Conservation (phyloP, 2,329 filamentous ascomycete species). For the Phyllosticta capitalensis region DNA sequence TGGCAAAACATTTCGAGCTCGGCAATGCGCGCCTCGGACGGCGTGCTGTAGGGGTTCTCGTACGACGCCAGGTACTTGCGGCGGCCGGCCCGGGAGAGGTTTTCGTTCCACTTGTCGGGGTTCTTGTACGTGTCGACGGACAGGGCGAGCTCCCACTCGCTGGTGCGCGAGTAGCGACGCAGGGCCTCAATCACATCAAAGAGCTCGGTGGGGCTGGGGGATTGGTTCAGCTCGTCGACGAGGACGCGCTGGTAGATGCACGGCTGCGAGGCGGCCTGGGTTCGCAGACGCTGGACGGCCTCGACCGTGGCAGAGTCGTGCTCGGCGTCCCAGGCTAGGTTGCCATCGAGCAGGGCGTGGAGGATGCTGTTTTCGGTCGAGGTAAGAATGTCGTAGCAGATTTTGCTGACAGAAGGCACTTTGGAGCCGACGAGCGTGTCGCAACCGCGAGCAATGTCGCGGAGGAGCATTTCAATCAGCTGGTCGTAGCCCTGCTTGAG, state of each 20-base stretch:
- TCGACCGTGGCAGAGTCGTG: slow-evolving; percentile 4
- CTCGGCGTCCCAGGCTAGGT: slow-evolving; percentile 12
- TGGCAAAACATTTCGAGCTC: slow-evolving; percentile 11
- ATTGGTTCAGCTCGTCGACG: slow-evolving; percentile 11
- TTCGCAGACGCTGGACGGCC: slow-evolving; percentile 6
- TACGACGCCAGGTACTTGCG: slow-evolving; percentile 7
- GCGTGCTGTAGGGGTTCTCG: background rate
- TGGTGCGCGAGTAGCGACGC: slow-evolving; percentile 9
- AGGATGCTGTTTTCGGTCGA: slow-evolving; percentile 11
- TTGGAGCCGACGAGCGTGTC: slow-evolving; percentile 9
- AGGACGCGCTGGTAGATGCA: slow-evolving; percentile 12
- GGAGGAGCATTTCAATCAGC: slow-evolving; percentile 10
- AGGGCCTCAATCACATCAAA: slow-evolving; percentile 10
- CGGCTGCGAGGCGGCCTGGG: slow-evolving; percentile 5
- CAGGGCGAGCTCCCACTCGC: slow-evolving; percentile 8
- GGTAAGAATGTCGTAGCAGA: slow-evolving; percentile 12
- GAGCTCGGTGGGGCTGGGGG: slow-evolving; percentile 8
- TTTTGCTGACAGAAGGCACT: slow-evolving; percentile 6
- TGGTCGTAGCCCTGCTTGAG: slow-evolving; percentile 11
- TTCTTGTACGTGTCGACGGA: background rate
- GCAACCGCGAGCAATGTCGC: slow-evolving; percentile 4
- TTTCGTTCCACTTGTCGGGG: slow-evolving; percentile 6
- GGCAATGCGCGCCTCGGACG: slow-evolving; percentile 3
- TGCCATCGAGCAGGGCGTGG: slow-evolving; percentile 11
- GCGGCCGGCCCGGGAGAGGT: slow-evolving; percentile 6